These are phyloP conservation scores for Mycotypha africana DNA, from an alignment of 371 early-diverging fungal species.

Conservation along the genomic window DNA sequence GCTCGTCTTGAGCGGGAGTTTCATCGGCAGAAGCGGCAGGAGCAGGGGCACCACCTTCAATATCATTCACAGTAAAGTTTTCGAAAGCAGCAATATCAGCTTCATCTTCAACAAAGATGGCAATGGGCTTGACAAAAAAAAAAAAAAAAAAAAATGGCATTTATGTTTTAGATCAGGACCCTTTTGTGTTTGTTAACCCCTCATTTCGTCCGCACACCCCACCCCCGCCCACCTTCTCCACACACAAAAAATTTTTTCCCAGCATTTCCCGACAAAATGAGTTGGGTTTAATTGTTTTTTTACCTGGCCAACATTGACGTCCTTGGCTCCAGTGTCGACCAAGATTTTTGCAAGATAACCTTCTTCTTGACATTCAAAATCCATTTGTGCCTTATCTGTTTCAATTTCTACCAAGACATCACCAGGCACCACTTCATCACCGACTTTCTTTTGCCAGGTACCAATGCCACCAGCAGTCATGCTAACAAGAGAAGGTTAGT, in stretches of 20 bases:
- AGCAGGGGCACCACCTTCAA: slow-evolving; percentile 34
- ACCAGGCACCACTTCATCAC: slow-evolving; percentile 91
- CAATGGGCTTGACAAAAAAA: slow-evolving; percentile 64
- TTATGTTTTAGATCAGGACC: no score
- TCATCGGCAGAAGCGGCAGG: slow-evolving; percentile 36
- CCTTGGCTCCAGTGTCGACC: slow-evolving; percentile 81
- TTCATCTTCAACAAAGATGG: slow-evolving; percentile 87
- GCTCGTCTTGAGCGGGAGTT: no score
- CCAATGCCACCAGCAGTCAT: slow-evolving; percentile 98
- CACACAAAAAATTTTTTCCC: no score
- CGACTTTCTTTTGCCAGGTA: slow-evolving; percentile 91
- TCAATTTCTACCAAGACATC: slow-evolving; percentile 97
- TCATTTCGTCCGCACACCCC: no score
- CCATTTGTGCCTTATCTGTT: slow-evolving; percentile 99
- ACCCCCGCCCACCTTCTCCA: no score
- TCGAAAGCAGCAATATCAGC: slow-evolving; percentile 85
- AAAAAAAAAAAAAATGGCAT: no score
- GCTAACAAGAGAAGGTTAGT: slow-evolving; percentile 8
- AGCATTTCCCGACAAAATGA: no score
- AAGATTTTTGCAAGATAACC: slow-evolving; percentile 95
- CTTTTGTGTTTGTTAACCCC: no score
- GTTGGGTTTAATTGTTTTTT: no score
- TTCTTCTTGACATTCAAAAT: slow-evolving; percentile 98
- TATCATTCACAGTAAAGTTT: slow-evolving; percentile 61
- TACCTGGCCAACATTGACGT: slow-evolving; percentile 72